phyloP scores from a whole-genome alignment of 176 grass and related monocot species.

The Cymbopogon citratus region DNA sequence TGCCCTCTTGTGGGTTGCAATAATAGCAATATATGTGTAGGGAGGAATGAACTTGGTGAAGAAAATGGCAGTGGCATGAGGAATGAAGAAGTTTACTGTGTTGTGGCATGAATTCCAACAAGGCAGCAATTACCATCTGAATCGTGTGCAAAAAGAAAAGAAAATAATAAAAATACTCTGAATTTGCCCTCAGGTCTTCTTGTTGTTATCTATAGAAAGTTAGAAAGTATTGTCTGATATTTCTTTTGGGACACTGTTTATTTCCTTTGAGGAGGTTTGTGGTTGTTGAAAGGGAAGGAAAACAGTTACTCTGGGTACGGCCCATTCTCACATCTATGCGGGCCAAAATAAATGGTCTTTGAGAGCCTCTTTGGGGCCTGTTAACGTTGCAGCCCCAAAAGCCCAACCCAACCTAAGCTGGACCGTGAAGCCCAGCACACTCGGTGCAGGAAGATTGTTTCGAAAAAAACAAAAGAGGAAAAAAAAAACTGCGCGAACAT shows the following conservation, averaged over 20 bases:
- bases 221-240: neutral
- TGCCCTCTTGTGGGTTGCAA: slow-evolving; percentile 5
- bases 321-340: no score
- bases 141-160: neutral
- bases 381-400: no score
- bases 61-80: neutral
- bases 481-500: no score
- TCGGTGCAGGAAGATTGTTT: no score
- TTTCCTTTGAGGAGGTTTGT: neutral
- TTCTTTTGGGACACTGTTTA: neutral
- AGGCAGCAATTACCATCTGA: neutral
- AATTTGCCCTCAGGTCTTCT: neutral
- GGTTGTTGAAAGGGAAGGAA: neutral
- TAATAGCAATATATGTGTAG: slow-evolving; percentile 28
- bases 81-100: neutral
- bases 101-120: neutral
- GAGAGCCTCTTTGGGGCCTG: no score
- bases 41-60: neutral
- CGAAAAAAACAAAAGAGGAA: no score
- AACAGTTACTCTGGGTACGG: no score
- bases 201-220: neutral
- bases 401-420: no score
- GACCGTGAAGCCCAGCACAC: no score
- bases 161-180: neutral
- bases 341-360: no score